A percentile compares a stretch with the other conserved stretches of the same genome.
Conservation (phyloP, 2,329 filamentous ascomycete species). For the Fusarium burgessii region DNA sequence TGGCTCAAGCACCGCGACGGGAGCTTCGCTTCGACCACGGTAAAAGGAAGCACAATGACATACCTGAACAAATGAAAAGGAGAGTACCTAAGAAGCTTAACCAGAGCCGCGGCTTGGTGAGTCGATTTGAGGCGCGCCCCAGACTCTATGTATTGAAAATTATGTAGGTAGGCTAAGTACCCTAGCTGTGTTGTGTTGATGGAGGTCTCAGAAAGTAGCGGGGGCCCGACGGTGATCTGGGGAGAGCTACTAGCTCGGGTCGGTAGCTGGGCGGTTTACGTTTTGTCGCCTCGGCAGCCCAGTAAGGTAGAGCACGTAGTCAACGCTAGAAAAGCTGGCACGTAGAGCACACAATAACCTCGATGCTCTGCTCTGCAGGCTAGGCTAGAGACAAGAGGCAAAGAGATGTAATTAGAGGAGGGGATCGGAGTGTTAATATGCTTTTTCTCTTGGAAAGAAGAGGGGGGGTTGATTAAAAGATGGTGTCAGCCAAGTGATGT, state of each 20-base stretch:
- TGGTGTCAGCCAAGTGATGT: slow-evolving; percentile 38
- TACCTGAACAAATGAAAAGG: slow-evolving; percentile 17
- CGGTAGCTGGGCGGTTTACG: slow-evolving; percentile 39
- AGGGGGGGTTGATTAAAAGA: slow-evolving; percentile 26
- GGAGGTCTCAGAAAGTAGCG: slow-evolving; percentile 31
- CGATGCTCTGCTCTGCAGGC: slow-evolving; percentile 21
- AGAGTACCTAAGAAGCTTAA: slow-evolving; percentile 1
- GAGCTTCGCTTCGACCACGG: slow-evolving; percentile 13
- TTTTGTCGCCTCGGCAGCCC: slow-evolving; percentile 38
- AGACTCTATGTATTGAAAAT: slow-evolving; percentile 16
- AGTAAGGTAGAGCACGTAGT: slow-evolving; percentile 23
- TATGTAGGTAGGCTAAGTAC: not conserved
- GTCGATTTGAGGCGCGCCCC: slow-evolving; percentile 7
- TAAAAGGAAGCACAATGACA: not conserved
- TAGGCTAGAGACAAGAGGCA: not conserved
- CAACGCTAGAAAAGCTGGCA: slow-evolving; percentile 38
- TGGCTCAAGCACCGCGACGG: slow-evolving; percentile 26
- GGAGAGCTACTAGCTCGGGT: slow-evolving; percentile 42
- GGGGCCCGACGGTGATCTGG: slow-evolving; percentile 39
- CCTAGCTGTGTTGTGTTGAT: slow-evolving; percentile 11
- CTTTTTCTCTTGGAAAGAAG: slow-evolving; percentile 31
- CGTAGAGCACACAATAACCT: slow-evolving; percentile 24
- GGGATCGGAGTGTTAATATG: slow-evolving; percentile 41
- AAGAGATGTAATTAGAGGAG: slow-evolving; percentile 17
- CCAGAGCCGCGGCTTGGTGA: slow-evolving; percentile 15